Conservation (phyloP, 176 grass and related monocot genomes). For the Triticum monococcum region DNA sequence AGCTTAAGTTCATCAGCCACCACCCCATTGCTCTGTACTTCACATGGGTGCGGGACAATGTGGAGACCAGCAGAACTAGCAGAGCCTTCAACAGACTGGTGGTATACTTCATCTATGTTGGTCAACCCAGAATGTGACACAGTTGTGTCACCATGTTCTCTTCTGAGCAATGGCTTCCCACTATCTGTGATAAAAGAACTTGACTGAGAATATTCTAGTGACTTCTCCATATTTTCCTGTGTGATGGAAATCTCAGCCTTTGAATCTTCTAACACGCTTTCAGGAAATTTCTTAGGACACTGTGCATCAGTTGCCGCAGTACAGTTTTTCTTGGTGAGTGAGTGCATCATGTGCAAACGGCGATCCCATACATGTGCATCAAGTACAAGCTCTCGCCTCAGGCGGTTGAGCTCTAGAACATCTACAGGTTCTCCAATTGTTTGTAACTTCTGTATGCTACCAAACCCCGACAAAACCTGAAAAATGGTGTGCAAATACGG, state of each 20-base stretch:
- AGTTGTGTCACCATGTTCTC: constrained; percentile 35
- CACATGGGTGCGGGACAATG: constrained; percentile 24
- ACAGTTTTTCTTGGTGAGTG: constrained; percentile 61
- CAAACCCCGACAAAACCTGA: constrained; percentile 44
- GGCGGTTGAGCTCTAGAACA: constrained; percentile 78
- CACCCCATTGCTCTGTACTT: constrained; percentile 14
- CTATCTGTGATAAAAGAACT: constrained; percentile 16
- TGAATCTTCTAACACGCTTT: constrained; percentile 25
- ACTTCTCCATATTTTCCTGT: constrained; percentile 23
- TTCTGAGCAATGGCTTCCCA: constrained; percentile 24
- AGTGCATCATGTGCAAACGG: constrained; percentile 62
- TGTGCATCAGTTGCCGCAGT: constrained; percentile 29
- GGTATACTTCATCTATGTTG: constrained; percentile 43
- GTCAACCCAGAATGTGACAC: constrained; percentile 38
- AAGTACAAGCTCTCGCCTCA: constrained; percentile 63
- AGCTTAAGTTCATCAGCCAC: constrained; percentile 32
- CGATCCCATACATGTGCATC: constrained; percentile 77
- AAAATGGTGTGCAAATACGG: constrained; percentile 16
- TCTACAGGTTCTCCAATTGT: constrained; percentile 46
- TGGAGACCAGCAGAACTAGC: constrained; percentile 30
- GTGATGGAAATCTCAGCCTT: constrained; percentile 27
- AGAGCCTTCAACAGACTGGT: constrained; percentile 45
- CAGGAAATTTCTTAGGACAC: constrained; percentile 40
- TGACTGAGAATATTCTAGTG: constrained; percentile 29
- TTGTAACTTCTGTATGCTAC: constrained; percentile 44